These are phyloP conservation scores for Smallanthus sonchifolius DNA, from an alignment of 129 eudicot species.

Conservation along the genomic window DNA sequence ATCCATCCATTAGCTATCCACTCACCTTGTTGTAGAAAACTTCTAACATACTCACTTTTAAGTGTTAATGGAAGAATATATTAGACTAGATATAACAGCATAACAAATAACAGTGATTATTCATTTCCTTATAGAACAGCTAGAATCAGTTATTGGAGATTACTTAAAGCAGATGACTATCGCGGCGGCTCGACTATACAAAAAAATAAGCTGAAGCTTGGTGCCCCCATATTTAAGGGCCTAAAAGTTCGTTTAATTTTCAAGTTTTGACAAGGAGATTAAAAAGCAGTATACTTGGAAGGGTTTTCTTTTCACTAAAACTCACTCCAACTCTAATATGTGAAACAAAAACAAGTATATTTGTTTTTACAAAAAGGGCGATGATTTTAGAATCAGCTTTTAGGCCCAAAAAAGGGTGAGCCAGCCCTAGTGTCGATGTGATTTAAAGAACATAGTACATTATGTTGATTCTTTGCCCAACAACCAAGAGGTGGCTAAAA, in stretches of 20 bases:
- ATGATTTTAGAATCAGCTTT: too few relatives aligned
- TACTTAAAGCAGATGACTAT: not conserved
- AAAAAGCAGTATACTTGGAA: too few relatives aligned
- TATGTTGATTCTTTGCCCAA: not conserved
- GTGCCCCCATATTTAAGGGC: too few relatives aligned
- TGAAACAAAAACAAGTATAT: too few relatives aligned
- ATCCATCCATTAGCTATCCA: not conserved
- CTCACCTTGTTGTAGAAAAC: not conserved
- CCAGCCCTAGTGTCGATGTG: not conserved
- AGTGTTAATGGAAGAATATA: not conserved
- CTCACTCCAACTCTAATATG: too few relatives aligned
- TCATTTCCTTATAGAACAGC: slow-evolving; percentile 4
- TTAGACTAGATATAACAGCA: not conserved
- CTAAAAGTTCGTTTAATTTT: too few relatives aligned
- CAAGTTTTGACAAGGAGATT: too few relatives aligned
- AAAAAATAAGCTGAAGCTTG: too few relatives aligned
- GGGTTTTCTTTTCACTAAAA: too few relatives aligned
- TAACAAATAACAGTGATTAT: not conserved
- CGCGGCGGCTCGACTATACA: too few relatives aligned
- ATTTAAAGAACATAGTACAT: not conserved
- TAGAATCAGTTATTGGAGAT: not conserved
- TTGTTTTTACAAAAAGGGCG: too few relatives aligned
- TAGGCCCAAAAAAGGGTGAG: too few relatives aligned
- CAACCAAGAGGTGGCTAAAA: not conserved
- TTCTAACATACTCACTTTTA: not conserved